These are phyloP conservation scores for Achaetomiella virescens DNA, from an alignment of 495 filamentous ascomycete species.

Conservation along the genomic window DNA sequence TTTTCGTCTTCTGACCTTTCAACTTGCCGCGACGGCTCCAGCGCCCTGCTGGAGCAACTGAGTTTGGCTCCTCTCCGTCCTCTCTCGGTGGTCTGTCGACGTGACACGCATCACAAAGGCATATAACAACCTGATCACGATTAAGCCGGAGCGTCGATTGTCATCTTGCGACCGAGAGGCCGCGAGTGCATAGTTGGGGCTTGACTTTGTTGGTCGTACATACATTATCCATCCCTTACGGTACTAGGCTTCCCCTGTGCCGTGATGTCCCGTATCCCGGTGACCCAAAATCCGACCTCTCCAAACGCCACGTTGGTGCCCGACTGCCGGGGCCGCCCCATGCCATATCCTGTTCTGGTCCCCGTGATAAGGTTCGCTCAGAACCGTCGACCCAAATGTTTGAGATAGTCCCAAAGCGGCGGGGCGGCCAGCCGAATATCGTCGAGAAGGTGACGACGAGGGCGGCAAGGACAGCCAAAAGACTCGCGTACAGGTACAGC, in stretches of 20 bases:
- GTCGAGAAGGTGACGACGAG: slow-evolving; percentile 8
- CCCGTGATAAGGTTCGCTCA: background rate
- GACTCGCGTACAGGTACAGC: slow-evolving; percentile 11
- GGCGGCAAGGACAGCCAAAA: slow-evolving; percentile 6
- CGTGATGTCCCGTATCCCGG: background rate
- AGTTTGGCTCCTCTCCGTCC: slow-evolving; percentile 38
- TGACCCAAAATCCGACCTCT: no score
- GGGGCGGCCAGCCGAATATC: slow-evolving; percentile 13
- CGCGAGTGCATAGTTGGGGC: slow-evolving; percentile 71
- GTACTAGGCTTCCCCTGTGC: background rate
- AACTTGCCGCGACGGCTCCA: slow-evolving; percentile 34
- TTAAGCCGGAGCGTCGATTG: slow-evolving; percentile 88
- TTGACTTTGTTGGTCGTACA: slow-evolving; percentile 87
- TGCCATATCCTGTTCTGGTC: background rate
- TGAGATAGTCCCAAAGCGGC: slow-evolving; percentile 9
- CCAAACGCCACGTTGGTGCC: no score
- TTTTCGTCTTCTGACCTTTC: background rate
- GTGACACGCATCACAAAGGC: slow-evolving; percentile 26
- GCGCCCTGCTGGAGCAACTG: slow-evolving; percentile 41
- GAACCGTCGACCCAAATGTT: background rate
- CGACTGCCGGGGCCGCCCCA: no score
- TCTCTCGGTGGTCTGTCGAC: slow-evolving; percentile 39
- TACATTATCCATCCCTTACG: slow-evolving; percentile 8
- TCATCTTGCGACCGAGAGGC: slow-evolving; percentile 67
- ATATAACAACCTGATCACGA: slow-evolving; percentile 61